phyloP scores from a whole-genome alignment of 768 basidiomycete species.

The Termitomyces eurrhizus region DNA sequence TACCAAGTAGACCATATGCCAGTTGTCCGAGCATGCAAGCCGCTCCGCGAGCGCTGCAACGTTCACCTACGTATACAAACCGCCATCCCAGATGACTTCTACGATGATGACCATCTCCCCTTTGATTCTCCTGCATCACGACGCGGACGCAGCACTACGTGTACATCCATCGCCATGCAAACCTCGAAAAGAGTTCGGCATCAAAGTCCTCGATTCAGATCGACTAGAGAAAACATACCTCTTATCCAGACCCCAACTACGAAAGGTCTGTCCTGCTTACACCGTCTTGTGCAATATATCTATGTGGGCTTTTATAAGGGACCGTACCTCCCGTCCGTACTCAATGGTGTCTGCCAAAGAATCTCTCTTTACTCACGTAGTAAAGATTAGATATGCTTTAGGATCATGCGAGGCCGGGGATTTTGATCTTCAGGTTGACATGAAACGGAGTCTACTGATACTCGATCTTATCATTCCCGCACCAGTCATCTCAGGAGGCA shows the following conservation, averaged over 20 bases:
- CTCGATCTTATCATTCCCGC: conserved; percentile 12
- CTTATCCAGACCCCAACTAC: conserved; percentile 6
- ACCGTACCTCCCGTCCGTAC: conserved; percentile 11
- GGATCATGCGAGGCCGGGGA: conserved; percentile 1
- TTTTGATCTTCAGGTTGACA: conserved; percentile 12
- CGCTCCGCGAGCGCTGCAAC: conserved; percentile 24
- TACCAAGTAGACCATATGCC: conserved; percentile 13
- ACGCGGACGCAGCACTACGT: background rate
- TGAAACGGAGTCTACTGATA: conserved; percentile 13
- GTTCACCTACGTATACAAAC: conserved; percentile 19
- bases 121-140: background rate
- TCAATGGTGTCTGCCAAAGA: conserved; percentile 15
- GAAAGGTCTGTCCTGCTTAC: conserved; percentile 14
- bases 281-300: conserved; percentile 20
- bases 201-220: background rate
- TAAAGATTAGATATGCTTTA: conserved; percentile 17
- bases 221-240: conserved; percentile 1
- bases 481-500: background rate
- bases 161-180: conserved; percentile 6
- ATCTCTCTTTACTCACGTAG: conserved; percentile 21
- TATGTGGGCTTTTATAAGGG: conserved; percentile 18
- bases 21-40: conserved; percentile 11
- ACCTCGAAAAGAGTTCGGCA: background rate
- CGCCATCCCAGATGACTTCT: conserved; percentile 9
- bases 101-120: background rate